Percentiles rank a stretch among this genome's conserved stretches.
Conservation (phyloP, 805 yeast genomes). For the Kazachstania taianensis region DNA sequence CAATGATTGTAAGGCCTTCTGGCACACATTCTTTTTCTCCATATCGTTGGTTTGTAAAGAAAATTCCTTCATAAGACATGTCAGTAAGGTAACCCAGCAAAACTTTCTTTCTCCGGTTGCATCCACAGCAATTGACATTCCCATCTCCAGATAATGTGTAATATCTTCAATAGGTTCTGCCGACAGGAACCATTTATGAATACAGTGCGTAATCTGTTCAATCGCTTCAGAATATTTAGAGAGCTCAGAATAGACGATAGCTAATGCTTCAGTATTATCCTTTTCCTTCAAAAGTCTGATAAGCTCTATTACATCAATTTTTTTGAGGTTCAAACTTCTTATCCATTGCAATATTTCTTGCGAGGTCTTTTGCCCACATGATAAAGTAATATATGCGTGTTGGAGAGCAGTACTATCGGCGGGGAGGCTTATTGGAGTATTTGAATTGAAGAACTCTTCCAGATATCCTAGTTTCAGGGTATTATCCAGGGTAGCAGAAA, state of each 20-base stretch:
- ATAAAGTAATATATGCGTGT: slow-evolving; percentile 11
- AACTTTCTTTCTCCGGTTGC: slow-evolving; percentile 5
- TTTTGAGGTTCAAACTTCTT: slow-evolving; percentile 8
- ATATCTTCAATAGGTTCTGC: slow-evolving; percentile 1
- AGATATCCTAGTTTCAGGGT: slow-evolving; percentile 12
- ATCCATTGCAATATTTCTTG: slow-evolving; percentile 13
- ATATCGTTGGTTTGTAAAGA: slow-evolving; percentile 10
- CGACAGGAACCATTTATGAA: slow-evolving; percentile 11
- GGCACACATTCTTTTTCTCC: slow-evolving; percentile 8
- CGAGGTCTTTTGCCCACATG: slow-evolving; percentile 9
- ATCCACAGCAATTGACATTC: slow-evolving; percentile 9
- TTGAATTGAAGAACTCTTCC: slow-evolving; percentile 9
- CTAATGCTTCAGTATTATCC: slow-evolving; percentile 13
- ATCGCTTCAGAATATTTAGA: slow-evolving; percentile 12
- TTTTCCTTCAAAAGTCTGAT: slow-evolving; percentile 7
- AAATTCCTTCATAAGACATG: slow-evolving; percentile 13
- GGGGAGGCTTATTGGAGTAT: not conserved
- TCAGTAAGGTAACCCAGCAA: slow-evolving; percentile 20
- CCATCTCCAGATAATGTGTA: slow-evolving; percentile 8
- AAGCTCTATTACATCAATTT: slow-evolving; percentile 8
- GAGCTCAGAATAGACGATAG: slow-evolving; percentile 13
- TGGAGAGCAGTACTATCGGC: slow-evolving; percentile 4
- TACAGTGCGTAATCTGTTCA: slow-evolving; percentile 10
- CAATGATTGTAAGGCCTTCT: slow-evolving; percentile 12
- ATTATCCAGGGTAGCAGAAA: slow-evolving; percentile 3